Evolutionary conservation across 2,329 filamentous ascomycete genomes (phyloP).

Genomic region (Pseudopyricularia javanii): DNA sequence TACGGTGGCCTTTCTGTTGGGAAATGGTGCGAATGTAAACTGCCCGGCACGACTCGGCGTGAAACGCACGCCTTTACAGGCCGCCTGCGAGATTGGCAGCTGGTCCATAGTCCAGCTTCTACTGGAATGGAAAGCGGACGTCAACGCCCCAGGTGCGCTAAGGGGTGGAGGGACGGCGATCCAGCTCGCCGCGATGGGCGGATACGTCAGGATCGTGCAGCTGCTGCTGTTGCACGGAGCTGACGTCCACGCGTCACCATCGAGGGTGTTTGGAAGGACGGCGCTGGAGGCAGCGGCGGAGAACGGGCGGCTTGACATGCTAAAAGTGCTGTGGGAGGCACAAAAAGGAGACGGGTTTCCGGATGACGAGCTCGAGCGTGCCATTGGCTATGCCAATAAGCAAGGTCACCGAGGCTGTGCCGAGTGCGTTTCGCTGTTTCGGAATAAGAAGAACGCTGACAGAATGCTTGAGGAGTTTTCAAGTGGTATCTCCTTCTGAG

Average conservation of each 20-base stretch:
- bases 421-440: not conserved
- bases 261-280: not conserved
- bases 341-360: not conserved
- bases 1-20: not conserved
- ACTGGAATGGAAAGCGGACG: not conserved
- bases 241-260: not conserved
- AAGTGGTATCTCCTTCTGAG: too few species aligned
- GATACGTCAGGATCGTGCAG: not conserved
- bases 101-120: not conserved
- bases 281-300: not conserved
- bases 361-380: not conserved
- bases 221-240: not conserved
- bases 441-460: too few species aligned
- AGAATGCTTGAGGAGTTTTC: too few species aligned
- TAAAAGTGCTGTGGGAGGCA: not conserved
- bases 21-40: not conserved
- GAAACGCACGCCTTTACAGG: not conserved
- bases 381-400: not conserved
- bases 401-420: slow-evolving; percentile 1
- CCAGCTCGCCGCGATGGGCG: not conserved
- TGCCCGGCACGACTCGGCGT: not conserved
- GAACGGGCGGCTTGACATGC: not conserved
- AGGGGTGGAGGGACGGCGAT: not conserved
- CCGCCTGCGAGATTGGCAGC: slow-evolving; percentile 1
- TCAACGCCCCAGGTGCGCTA: not conserved